Evolutionary conservation across 331 rosid genomes (phyloP), one percentile per base, ranked within the genome.

Genomic region (Malus hybrid): DNA sequence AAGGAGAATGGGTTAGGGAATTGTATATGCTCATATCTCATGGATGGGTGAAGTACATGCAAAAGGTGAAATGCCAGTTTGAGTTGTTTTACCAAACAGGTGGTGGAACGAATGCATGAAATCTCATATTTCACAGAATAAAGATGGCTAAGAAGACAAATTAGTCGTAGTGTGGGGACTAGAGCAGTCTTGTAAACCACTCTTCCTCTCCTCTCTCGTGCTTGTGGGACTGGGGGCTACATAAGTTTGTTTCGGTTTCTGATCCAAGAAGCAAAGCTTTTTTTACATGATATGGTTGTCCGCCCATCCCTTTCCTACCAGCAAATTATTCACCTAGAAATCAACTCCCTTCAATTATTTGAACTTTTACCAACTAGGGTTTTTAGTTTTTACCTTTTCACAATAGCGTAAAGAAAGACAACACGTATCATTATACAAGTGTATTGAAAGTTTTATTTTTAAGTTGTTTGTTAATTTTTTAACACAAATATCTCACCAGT

Each of bases 121-220:
- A 16, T 55, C 77, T 6, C 77, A 39, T 60, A 22, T 29, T 61
- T 44, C 14, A 4, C 3, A 19, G 70, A 64, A 24, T 69, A n/a
- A 69, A 77, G 64, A 44, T 77, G 46, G 74, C 52, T 29, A 60
- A 69, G 64, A 69, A 44, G 80, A 77, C 80, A 77, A 69, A 69
- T 28, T n/a, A 39, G 24, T 62, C 19, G 7, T 57, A 20, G 29
- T 29, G 70, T 69, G 70, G 70, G 80, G 70, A 57, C 69, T 39
- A 4, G 66, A 22, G 75, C 44, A 70, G 48, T 39, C 63, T 70
- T 27, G 10, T 19, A 16, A 54, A 54, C 57, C n/a, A 5, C 56
- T 16, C 4, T 16, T 10, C 4, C 10, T 55, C 27, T 55, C 61
- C 44, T 36, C 18, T 54, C 42, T 70, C 65, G 54, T 28, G 34